Base-by-base conservation (phyloP, 345 rosid species). In the Linum usitatissimum region DNA sequence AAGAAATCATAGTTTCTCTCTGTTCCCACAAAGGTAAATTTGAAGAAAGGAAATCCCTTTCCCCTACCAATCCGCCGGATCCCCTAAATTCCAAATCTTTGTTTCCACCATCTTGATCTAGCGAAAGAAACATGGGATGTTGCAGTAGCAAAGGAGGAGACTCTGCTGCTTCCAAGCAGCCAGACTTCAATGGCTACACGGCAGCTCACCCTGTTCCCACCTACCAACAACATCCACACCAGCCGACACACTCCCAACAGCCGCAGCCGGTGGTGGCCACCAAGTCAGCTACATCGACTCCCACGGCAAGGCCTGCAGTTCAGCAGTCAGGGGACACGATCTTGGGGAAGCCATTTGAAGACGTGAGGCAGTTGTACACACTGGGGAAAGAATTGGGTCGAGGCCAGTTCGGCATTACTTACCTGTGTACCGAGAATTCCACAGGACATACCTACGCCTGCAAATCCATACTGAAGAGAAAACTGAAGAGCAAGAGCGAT, bases 331-430 rank as follows among this genome's bases (percentile, higher is more conserved):
- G 38, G 51, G 51, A 79, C 4, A 73, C 83, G 9, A 78, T 90
- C 30, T 77, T 87, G n/a, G 95, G 84, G 0, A 83, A 82, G 57
- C 84, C 90, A 19, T 82, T 83, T 67, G 95, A 85, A 31, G 92
- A 90, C 63, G 69, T 90, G 62, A 85, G 54, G 73, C 73, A 71
- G 51, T 66, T 57, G 69, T 90, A 81, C 57, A 76, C 76, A 1
- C 69, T 90, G 0, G 86, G 95, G 3, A 82, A 77, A 23, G 92
- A 87, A 74, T 62, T 90, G 66, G 97, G 97, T 58, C 82, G 95
- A 62, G 97, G 97, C 63, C 95, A 84, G 20, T 86, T 84, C 66
- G 95, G 97, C 40, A 81, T 86, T 30, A 87, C 92, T 6, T 90
- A 87, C 64, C 45, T 79, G 13, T 90, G 95, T 72, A 77, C 79